Evolutionary conservation across 805 yeast genomes (phyloP), one percentile per base, ranked within the genome.

Genomic region (Candida nonsorbophila): DNA sequence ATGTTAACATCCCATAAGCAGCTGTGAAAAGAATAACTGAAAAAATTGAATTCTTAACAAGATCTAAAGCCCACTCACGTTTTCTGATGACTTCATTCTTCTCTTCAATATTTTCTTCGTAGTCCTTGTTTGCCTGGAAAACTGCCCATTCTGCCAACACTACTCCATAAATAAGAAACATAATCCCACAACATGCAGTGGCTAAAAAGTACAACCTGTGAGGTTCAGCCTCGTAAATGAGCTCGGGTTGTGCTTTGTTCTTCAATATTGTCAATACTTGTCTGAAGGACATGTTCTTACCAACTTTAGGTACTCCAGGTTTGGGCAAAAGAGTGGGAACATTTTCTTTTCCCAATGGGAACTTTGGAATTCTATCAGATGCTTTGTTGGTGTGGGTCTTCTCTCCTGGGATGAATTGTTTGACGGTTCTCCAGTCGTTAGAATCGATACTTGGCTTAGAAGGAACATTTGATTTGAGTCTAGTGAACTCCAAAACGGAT

Each of bases 141-240:
- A 64, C 50, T 0, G 78, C 73, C 63, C 71, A 69, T 36, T 80
- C 85, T 5, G 69, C 48, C 36, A 78, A 64, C 3, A 72, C 74
- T 27, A 80, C 51, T 5, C 82, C 84, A 50, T 84, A 84, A n/a
- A 80, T 65, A 3, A 81, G 63, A 42, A 81, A 74, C 7, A 79
- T 76, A 21, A 83, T 57, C 0, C 87, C 84, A 46, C 80, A 67
- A 25, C 84, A 75, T 37, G 78, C 74, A 48, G 84, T 73, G 13
- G 76, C 70, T 7, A 83, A 58, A 51, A 84, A 84, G 52, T 84
- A 85, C 18, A 83, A 62, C 33, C 82, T 62, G 49, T 85, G 94
- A 0, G 92, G 84, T 54, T 85, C 94, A 15, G 87, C 76, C 61
- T 84, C 90, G 54, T 84, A 85, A 24, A 84, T 67, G 30, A 84